phyloP scores from a whole-genome alignment of 2,329 filamentous ascomycete genomes.

The Apiospora rasikravindrae region DNA sequence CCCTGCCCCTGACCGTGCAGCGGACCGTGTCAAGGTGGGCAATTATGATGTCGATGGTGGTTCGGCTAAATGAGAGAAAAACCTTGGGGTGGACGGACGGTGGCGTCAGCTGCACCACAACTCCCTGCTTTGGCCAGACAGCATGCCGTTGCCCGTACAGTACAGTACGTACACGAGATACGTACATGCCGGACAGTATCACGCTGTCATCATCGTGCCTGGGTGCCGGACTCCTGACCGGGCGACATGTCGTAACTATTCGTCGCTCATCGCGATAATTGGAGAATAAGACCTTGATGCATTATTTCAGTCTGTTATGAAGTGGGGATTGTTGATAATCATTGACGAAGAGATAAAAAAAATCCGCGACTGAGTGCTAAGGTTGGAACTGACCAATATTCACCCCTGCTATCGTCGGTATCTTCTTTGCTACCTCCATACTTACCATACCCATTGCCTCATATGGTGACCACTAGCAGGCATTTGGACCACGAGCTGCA shows the following conservation, averaged over 20 bases:
- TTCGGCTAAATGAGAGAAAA: slow-evolving; percentile 26
- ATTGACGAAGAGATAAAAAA: background rate
- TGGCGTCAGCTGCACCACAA: slow-evolving; percentile 17
- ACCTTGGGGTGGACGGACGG: slow-evolving; percentile 21
- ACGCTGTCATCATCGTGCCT: slow-evolving; percentile 13
- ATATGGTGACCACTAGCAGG: background rate
- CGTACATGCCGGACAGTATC: background rate
- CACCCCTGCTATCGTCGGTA: background rate
- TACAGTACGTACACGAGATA: background rate
- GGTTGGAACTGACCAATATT: background rate
- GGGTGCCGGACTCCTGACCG: background rate
- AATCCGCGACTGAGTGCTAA: background rate
- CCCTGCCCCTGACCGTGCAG: slow-evolving; percentile 29
- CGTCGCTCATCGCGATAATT: background rate
- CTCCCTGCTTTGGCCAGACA: background rate
- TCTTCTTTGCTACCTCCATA: background rate
- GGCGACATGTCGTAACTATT: slow-evolving; percentile 1
- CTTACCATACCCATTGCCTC: background rate
- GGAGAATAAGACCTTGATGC: background rate
- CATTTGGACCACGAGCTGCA: background rate
- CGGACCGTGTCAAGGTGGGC: slow-evolving; percentile 21
- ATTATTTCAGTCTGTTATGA: background rate
- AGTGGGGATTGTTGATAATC: background rate
- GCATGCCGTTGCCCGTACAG: background rate
- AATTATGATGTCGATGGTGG: slow-evolving; percentile 35